A percentile compares a stretch with the other conserved stretches of the same genome.
phyloP scores from a whole-genome alignment of 169 alveolate genomes.

The Perkinsus olseni region DNA sequence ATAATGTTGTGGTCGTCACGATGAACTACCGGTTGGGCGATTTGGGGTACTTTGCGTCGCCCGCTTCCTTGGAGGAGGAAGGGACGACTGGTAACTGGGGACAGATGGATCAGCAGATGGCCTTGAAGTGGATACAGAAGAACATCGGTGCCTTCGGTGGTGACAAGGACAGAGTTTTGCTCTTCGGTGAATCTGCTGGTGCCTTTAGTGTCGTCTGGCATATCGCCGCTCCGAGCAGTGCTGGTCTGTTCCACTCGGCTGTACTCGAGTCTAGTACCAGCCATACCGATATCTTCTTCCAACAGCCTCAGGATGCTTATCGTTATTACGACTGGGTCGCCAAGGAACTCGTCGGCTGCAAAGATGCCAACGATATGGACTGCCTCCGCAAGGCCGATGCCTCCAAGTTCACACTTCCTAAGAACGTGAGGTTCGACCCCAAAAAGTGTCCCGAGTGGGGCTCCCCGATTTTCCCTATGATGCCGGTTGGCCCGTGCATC shows the following conservation, averaged over 20 bases:
- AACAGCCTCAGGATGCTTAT: background rate
- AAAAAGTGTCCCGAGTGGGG: background rate
- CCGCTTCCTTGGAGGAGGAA: background rate
- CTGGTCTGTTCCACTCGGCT: background rate
- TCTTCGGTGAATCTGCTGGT: conserved; percentile 48
- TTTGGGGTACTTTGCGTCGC: conserved; percentile 22
- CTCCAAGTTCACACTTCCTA: background rate
- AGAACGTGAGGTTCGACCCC: background rate
- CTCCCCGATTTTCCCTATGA: background rate
- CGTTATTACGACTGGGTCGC: background rate
- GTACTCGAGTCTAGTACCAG: background rate
- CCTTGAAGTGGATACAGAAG: conserved; percentile 46
- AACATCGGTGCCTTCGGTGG: conserved; percentile 46
- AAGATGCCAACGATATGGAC: background rate
- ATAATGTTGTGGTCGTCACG: conserved; percentile 33
- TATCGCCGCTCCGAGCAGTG: background rate
- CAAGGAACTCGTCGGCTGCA: background rate
- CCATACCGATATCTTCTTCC: background rate
- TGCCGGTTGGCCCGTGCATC: background rate
- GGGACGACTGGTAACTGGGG: conserved; percentile 34
- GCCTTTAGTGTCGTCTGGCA: conserved; percentile 36
- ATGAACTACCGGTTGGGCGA: conserved; percentile 39
- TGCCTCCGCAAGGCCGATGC: background rate
- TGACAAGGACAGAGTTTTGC: conserved; percentile 34
- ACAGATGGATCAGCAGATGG: conserved; percentile 44